Evolutionary conservation across 208 protist species (phyloP).

Genomic region (Porcisia deanei): DNA sequence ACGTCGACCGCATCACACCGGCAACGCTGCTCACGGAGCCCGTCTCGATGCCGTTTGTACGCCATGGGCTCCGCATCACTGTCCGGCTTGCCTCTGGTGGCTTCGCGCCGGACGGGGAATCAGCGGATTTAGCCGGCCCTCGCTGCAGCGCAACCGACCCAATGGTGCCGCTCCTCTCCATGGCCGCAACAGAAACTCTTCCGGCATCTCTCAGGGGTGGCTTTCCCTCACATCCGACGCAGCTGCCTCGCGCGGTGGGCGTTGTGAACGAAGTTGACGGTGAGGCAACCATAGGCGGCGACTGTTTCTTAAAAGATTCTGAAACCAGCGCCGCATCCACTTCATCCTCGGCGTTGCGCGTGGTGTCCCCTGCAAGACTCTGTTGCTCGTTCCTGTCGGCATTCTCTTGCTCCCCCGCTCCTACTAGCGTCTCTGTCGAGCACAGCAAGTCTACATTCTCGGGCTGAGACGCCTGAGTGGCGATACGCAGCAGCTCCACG

Average conservation of each 20-base stretch:
- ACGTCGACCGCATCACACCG: background rate
- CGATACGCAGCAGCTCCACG: conserved; percentile 32
- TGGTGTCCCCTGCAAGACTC: background rate
- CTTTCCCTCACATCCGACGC: background rate
- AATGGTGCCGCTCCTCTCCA: background rate
- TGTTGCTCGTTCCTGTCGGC: conserved; percentile 10
- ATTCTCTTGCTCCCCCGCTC: conserved; percentile 12
- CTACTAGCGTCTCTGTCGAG: conserved; percentile 14
- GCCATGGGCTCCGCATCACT: background rate
- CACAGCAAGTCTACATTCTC: conserved; percentile 22
- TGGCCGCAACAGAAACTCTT: background rate
- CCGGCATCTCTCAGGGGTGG: background rate
- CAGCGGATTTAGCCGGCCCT: background rate
- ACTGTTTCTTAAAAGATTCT: background rate
- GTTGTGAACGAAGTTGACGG: background rate
- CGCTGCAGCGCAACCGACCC: background rate
- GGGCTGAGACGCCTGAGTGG: conserved; percentile 16
- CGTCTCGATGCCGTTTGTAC: background rate
- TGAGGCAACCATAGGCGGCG: too few relatives aligned
- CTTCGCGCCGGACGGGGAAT: background rate
- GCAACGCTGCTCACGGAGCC: background rate
- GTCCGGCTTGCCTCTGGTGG: background rate
- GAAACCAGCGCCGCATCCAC: background rate
- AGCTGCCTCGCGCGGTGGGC: background rate
- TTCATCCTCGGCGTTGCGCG: background rate